A percentile compares a stretch with the other conserved stretches of the same genome.
phyloP scores from a whole-genome alignment of 305 asterid species.

The Caryopteris hybrid region DNA sequence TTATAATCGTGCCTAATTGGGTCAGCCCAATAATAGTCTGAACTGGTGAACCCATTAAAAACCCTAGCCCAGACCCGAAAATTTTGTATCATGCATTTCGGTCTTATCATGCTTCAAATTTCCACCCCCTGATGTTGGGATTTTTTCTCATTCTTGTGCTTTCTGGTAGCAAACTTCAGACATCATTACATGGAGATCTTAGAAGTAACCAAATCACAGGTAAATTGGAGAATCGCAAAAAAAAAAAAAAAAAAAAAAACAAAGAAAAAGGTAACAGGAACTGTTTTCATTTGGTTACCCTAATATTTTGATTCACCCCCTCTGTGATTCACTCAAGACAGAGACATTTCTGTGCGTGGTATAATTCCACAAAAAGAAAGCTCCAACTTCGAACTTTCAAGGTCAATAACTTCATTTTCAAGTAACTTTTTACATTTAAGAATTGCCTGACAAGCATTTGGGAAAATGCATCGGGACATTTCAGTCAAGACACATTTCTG shows the following conservation, averaged over 20 bases:
- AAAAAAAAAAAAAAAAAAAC: neutral
- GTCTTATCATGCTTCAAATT: neutral
- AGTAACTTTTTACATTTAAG: neutral
- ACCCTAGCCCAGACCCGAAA: neutral
- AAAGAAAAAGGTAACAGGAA: neutral
- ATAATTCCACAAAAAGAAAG: neutral
- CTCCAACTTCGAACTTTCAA: neutral
- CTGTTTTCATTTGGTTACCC: neutral
- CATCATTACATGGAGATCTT: neutral
- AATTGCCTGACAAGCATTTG: neutral
- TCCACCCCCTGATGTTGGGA: neutral
- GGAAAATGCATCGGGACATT: too few relatives aligned
- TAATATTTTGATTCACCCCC: neutral
- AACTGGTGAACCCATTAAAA: neutral
- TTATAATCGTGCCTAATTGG: neutral
- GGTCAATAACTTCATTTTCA: neutral
- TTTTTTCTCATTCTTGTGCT: neutral
- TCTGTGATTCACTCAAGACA: neutral
- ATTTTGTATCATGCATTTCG: too few relatives aligned
- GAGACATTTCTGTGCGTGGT: neutral
- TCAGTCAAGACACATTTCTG: neutral
- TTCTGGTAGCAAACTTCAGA: neutral
- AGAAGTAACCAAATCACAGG: neutral
- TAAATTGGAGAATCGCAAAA: neutral
- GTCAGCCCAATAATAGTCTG: neutral